Conservation (phyloP, 2,329 filamentous ascomycete genomes). For the Cercospora sojina region DNA sequence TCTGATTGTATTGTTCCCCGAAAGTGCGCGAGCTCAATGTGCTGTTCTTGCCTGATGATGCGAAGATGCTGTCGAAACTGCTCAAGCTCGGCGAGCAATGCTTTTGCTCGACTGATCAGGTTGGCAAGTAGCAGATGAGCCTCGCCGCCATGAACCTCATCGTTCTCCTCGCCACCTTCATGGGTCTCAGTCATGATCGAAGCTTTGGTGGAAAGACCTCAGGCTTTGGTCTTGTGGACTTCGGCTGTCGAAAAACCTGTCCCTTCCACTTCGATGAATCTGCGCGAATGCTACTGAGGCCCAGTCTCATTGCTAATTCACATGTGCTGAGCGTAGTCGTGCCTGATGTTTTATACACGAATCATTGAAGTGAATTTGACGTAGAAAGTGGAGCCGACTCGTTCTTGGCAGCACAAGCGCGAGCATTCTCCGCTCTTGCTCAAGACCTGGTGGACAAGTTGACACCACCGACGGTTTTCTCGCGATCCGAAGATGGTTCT, state of each 20-base stretch:
- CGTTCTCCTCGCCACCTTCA: not conserved
- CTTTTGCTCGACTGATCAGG: constrained; percentile 42
- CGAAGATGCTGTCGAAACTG: constrained; percentile 40
- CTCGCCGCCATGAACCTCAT: not conserved
- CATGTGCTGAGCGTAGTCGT: not conserved
- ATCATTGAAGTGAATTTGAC: constrained; percentile 5
- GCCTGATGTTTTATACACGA: not conserved
- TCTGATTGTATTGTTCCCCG: constrained; percentile 39
- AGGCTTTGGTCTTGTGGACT: not conserved
- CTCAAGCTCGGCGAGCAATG: constrained; percentile 44
- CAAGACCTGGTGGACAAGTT: not conserved
- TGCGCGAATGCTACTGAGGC: not conserved
- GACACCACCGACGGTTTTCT: not conserved
- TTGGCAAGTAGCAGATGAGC: constrained; percentile 23
- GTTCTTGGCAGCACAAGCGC: not conserved
- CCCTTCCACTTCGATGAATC: not conserved
- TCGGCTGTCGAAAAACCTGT: not conserved
- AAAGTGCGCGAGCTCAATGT: constrained; percentile 39
- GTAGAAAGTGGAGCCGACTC: constrained; percentile 5
- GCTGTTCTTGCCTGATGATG: constrained; percentile 39
- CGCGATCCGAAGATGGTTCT: constrained; percentile 63
- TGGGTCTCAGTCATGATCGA: constrained; percentile 5
- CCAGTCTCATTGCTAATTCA: not conserved
- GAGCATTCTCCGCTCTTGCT: constrained; percentile 1
- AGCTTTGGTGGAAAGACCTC: not conserved